Evolutionary conservation across 2,329 filamentous ascomycete genomes (phyloP), one percentile per base, ranked within the genome.

Genomic region (Trichoderma cornu-damae): DNA sequence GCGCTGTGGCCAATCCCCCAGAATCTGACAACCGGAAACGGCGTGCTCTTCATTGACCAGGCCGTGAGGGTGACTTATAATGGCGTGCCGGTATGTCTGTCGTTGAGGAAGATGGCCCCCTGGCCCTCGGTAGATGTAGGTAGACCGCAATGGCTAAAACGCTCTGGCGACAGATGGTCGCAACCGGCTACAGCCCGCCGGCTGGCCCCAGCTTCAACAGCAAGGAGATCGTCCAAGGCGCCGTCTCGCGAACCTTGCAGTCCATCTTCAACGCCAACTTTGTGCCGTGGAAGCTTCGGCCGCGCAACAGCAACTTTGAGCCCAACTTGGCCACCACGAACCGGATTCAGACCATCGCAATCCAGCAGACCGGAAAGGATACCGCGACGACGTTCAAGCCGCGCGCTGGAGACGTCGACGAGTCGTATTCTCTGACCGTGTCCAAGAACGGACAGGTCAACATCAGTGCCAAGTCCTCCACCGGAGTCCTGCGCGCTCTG

Each of bases 241-340:
- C 75, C 26, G 73, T 86, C n/a, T 76, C 78, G 18, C 80, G 87
- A 44, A 77, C 86, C 6, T 74, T 85, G 61, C 70, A 79, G 22
- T 81, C 79, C 58, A 83, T 93, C 56, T 88, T 91, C 70, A 72
- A 80, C 22, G 75, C 85, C 59, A 83, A 81, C 63, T 84, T 91
- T 61, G 80, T 90, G n/a, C 89, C 90, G 0, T 94, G 89, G 89
- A 90, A 86, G 73, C 81, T 94, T 57, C 79, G 87, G 62, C 78
- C 81, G 24, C 81, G 86, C 34, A 78, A 84, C 63, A 78, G 80
- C 58, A 67, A 81, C 44, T 87, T 83, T 62, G 88, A 93, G 70
- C 89, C 89, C 0, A 68, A 75, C 6, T 65, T 68, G 24, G 65
- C 70, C 30, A 63, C 65, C 50, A 75, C 79, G 64, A 51, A 51